Evolutionary conservation across 2,329 filamentous ascomycete genomes (phyloP).

Genomic region (Emericellopsis cladophorae): DNA sequence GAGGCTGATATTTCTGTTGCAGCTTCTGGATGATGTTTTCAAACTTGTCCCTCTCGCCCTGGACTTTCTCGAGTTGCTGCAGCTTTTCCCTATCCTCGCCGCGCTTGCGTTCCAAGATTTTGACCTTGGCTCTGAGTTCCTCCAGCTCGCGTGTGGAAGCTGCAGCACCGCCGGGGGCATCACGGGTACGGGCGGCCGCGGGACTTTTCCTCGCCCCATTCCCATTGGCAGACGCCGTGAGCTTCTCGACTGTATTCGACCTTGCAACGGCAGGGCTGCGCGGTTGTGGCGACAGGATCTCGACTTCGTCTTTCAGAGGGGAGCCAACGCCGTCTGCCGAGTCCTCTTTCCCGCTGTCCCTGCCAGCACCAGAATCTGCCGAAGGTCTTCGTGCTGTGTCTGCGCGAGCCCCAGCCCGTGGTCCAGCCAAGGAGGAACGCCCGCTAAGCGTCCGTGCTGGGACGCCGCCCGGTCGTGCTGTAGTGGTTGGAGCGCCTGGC

Average conservation of each 20-base stretch:
- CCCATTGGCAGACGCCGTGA: constrained; percentile 24
- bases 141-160: constrained; percentile 59
- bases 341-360: constrained; percentile 24
- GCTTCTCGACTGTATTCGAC: constrained; percentile 37
- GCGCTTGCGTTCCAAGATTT: constrained; percentile 77
- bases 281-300: constrained; percentile 34
- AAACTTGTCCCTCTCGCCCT: constrained; percentile 65
- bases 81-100: constrained; percentile 76
- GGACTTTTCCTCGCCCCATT: constrained; percentile 14
- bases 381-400: constrained; percentile 29
- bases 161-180: constrained; percentile 33
- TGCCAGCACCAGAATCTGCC: constrained; percentile 30
- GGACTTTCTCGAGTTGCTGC: constrained; percentile 63
- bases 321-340: constrained; percentile 20
- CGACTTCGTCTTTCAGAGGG: constrained; percentile 36
- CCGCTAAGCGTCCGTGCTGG: constrained; percentile 24
- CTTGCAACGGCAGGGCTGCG: constrained; percentile 37
- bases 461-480: neutral
- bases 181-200: constrained; percentile 13
- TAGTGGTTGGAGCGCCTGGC: constrained; percentile 24
- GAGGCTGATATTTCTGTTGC: constrained; percentile 75
- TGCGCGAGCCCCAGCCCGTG: constrained; percentile 22
- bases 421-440: constrained; percentile 24
- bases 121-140: constrained; percentile 77
- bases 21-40: constrained; percentile 82